Evolutionary conservation across 805 yeast genomes (phyloP), one percentile per base, ranked within the genome.

Genomic region (Candida peoriensis): DNA sequence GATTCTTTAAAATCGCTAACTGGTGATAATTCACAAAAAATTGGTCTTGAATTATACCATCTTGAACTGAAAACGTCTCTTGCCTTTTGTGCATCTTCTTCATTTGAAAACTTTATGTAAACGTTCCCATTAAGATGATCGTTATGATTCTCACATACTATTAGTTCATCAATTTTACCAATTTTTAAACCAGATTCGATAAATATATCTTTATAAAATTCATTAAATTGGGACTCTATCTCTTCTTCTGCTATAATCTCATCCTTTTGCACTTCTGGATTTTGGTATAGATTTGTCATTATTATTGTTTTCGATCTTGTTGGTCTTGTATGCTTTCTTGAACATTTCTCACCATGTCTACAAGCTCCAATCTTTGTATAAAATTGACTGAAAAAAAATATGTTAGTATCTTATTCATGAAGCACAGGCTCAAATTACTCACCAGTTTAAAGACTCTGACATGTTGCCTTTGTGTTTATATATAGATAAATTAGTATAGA

Each of bases 361-460:
- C 97, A 89, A 0, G 96, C 94, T 1, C 97, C 97, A 20, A 87
- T 84, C 54, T 81, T 85, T 42, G 71, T 66, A 53, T 78, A 87
- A 54, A 88, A 88, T 24, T 75, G 64, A 44, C 81, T 74, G 23
- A 15, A 11, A 6, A n/a, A n/a, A 18, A 7, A 11, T 8, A 11
- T 14, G 44, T 39, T 44, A 41, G 46, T 41, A 33, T 3, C n/a
- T n/a, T n/a, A n/a, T n/a, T n/a, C n/a, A n/a, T n/a, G n/a, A n/a
- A n/a, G n/a, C n/a, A n/a, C n/a, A n/a, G n/a, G n/a, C n/a, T n/a
- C n/a, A n/a, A n/a, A n/a, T n/a, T n/a, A n/a, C n/a, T n/a, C n/a
- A n/a, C n/a, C n/a, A n/a, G n/a, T n/a, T n/a, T n/a, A n/a, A n/a
- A n/a, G n/a, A n/a, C n/a, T n/a, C n/a, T n/a, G n/a, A n/a, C n/a